Conservation (phyloP, 345 rosid species). For the Viola odorata region DNA sequence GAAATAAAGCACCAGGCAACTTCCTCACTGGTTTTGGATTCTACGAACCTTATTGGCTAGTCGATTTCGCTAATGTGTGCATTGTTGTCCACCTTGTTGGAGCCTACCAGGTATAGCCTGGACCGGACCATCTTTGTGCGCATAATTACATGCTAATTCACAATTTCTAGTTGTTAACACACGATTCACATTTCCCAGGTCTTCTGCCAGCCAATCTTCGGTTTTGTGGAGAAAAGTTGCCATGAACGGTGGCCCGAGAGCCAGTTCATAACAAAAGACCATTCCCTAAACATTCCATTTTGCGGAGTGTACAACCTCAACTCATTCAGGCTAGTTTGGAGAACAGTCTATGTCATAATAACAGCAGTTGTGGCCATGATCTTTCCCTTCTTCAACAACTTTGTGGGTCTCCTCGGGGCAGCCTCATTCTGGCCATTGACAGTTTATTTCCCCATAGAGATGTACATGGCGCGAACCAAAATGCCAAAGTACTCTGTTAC, state of each 20-base stretch:
- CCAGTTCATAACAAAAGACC: constrained; percentile 52
- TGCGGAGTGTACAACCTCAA: constrained; percentile 43
- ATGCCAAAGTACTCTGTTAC: constrained; percentile 43
- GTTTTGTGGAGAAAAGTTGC: constrained; percentile 50
- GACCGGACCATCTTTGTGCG: background rate
- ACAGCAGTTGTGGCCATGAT: constrained; percentile 70
- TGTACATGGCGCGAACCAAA: constrained; percentile 60
- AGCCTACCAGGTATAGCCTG: constrained; percentile 67
- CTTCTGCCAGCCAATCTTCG: constrained; percentile 62
- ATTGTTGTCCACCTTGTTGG: constrained; percentile 75
- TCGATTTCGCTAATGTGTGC: constrained; percentile 80
- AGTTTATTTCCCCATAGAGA: constrained; percentile 77
- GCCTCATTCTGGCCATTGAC: constrained; percentile 79
- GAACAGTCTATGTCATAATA: constrained; percentile 55
- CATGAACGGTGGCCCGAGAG: constrained; percentile 49
- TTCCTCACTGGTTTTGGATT: constrained; percentile 88
- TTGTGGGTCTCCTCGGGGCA: constrained; percentile 76
- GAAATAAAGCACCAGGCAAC: constrained; percentile 76
- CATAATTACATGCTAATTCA: background rate
- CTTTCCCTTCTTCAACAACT: constrained; percentile 85
- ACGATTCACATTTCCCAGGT: constrained; percentile 36
- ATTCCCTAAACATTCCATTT: constrained; percentile 32
- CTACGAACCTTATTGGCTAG: constrained; percentile 78
- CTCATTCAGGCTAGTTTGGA: constrained; percentile 65
- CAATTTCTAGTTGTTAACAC: background rate